Base-by-base conservation (phyloP, 2,329 filamentous ascomycete species). In the Zalaria obscura region DNA sequence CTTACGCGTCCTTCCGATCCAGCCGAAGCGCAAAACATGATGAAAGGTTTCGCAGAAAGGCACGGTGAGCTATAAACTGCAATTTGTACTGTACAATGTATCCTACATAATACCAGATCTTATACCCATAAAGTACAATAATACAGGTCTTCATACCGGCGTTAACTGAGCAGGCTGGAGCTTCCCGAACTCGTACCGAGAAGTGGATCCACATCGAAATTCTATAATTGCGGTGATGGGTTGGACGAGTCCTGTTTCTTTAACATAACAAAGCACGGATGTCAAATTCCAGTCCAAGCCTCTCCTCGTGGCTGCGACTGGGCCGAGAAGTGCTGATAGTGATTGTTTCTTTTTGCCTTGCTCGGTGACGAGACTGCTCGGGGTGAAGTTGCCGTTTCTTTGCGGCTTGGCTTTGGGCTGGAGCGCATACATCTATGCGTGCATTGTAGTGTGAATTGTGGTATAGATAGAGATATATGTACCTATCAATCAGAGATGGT, bases 291-390 rank as follows among this genome's bases (percentile, higher is more conserved):
- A 91, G 89, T 82, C 71, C 76, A 76, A 80, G 78, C 79, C 63
- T 65, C 61, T 56, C 59, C 52, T 66, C 79, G 62, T 94, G 84
- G 81, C 84, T 87, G 78, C 72, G 75, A 78, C 88, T 91, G 88
- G 86, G 88, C 87, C 87, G 84, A 93, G 86, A 93, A 86, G 86
- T 94, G 87, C 87, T 91, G 76, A 93, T 72, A 91, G 73, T 35
- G 48, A 53, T 35, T 39, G 40, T 31, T 41, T 44, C 50, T 42
- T 39, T 43, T 52, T 47, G 47, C 50, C 48, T 49, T 45, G 44
- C 45, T 41, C 48, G 46, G 41, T 38, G 45, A 48, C 45, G 52
- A 51, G 50, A 49, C 52, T 43, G 41, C 35, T 40, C 41, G 39
- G 36, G 27, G 32, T 34, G 27, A 26, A 35, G 37, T 36, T 35